Evolutionary conservation across 768 basidiomycete genomes (phyloP).

Genomic region (Lactarius deliciosus): DNA sequence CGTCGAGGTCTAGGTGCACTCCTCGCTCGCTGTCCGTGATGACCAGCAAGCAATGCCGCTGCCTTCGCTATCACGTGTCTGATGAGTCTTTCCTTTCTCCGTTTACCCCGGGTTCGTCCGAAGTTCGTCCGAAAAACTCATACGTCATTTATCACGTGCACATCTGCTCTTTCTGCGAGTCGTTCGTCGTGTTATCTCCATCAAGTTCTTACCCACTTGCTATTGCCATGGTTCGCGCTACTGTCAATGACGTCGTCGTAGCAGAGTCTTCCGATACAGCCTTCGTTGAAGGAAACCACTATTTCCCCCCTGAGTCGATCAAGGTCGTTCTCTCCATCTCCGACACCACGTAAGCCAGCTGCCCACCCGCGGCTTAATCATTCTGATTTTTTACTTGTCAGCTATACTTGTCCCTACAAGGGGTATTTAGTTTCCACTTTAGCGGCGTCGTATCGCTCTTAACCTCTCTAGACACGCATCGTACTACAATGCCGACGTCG

Average conservation of each 20-base stretch:
- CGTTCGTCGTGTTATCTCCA: neutral
- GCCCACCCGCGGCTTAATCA: constrained; percentile 8
- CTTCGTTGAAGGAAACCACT: constrained; percentile 66
- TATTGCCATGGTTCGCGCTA: constrained; percentile 49
- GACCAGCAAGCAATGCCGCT: constrained; percentile 4
- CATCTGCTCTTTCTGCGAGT: neutral
- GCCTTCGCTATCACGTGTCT: neutral
- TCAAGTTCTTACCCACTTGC: neutral
- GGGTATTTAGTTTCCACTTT: constrained; percentile 7
- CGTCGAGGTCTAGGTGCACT: neutral
- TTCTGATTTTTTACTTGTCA: constrained; percentile 5
- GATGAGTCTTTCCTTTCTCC: neutral
- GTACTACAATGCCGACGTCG: constrained; percentile 60
- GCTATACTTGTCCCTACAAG: constrained; percentile 20
- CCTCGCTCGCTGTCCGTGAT: constrained; percentile 12
- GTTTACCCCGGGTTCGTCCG: neutral
- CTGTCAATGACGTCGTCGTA: constrained; percentile 49
- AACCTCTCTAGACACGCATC: constrained; percentile 49
- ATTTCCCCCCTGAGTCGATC: constrained; percentile 64
- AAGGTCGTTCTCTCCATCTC: constrained; percentile 47
- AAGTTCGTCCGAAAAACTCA: too few relatives aligned
- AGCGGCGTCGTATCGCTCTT: neutral
- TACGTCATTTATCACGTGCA: constrained; percentile 3
- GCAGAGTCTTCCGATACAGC: constrained; percentile 58
- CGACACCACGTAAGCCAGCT: constrained; percentile 45